Conservation (phyloP, 2,329 filamentous ascomycete species). For the Pezicula radicicola region DNA sequence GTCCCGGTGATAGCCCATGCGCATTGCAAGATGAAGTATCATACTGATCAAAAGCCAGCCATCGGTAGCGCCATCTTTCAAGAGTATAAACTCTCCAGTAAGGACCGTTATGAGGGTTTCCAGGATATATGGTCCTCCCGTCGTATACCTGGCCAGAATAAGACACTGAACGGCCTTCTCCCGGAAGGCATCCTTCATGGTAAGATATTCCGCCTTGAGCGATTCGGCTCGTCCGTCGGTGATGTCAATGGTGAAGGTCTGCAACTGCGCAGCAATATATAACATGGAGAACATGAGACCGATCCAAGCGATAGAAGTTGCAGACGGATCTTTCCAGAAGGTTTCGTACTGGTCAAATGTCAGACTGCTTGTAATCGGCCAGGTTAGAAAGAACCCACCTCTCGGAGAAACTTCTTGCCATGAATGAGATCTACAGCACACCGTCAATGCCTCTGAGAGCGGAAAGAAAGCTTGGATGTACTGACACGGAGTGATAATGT, state of each 20-base stretch:
- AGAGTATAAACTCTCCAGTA: conserved; percentile 18
- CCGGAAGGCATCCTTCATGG: conserved; percentile 23
- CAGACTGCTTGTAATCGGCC: conserved; percentile 16
- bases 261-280: conserved; percentile 22
- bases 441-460: too few species aligned
- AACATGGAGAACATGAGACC: conserved; percentile 22
- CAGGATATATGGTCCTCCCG: conserved; percentile 22
- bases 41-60: conserved; percentile 28
- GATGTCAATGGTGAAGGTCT: conserved; percentile 20
- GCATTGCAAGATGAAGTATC: conserved; percentile 42
- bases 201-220: conserved; percentile 22
- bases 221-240: conserved; percentile 19
- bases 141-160: conserved; percentile 25
- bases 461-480: too few species aligned
- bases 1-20: conserved; percentile 56
- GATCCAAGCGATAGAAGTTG: conserved; percentile 19
- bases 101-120: conserved; percentile 24
- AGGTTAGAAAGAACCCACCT: conserved; percentile 21
- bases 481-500: conserved; percentile 21
- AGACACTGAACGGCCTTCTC: conserved; percentile 28
- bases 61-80: conserved; percentile 21
- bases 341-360: conserved; percentile 23
- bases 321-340: conserved; percentile 22
- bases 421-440: too few species aligned
- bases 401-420: conserved; percentile 24